Percentiles rank a stretch among this genome's conserved stretches.
phyloP scores from a whole-genome alignment of 257 asterid genomes.

The Solanum etuberosum region DNA sequence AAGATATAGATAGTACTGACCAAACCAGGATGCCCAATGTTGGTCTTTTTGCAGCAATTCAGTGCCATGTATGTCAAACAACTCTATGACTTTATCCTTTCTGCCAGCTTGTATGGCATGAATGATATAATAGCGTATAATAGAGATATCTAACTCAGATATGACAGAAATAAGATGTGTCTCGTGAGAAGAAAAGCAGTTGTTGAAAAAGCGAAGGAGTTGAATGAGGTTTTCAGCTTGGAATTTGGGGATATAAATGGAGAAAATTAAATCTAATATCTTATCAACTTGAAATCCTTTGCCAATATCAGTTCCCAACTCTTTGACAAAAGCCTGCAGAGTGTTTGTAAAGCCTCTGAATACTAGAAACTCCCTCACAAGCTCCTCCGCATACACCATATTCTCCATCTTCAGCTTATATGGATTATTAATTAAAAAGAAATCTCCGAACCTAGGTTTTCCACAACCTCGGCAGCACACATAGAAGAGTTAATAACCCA shows the following conservation, averaged over 20 bases:
- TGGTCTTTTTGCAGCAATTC: slow-evolving; percentile 61
- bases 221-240: slow-evolving; percentile 57
- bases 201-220: slow-evolving; percentile 57
- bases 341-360: slow-evolving; percentile 83
- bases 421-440: background rate
- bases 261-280: slow-evolving; percentile 74
- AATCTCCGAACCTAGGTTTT: background rate
- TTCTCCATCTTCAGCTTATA: slow-evolving; percentile 38
- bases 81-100: slow-evolving; percentile 67
- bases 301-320: slow-evolving; percentile 75
- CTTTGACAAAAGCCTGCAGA: slow-evolving; percentile 69
- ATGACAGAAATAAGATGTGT: slow-evolving; percentile 26
- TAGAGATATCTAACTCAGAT: slow-evolving; percentile 50
- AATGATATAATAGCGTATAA: slow-evolving; percentile 63
- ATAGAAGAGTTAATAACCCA: no score
- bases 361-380: slow-evolving; percentile 73
- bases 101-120: slow-evolving; percentile 55
- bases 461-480: background rate
- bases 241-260: slow-evolving; percentile 66
- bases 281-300: slow-evolving; percentile 75
- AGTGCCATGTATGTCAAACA: slow-evolving; percentile 50
- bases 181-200: slow-evolving; percentile 56
- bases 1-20: slow-evolving; percentile 26
- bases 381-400: slow-evolving; percentile 79
- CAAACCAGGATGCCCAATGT: slow-evolving; percentile 88